Conservation (phyloP, 2,329 filamentous ascomycete species). For the Trichoderma pleuroti region DNA sequence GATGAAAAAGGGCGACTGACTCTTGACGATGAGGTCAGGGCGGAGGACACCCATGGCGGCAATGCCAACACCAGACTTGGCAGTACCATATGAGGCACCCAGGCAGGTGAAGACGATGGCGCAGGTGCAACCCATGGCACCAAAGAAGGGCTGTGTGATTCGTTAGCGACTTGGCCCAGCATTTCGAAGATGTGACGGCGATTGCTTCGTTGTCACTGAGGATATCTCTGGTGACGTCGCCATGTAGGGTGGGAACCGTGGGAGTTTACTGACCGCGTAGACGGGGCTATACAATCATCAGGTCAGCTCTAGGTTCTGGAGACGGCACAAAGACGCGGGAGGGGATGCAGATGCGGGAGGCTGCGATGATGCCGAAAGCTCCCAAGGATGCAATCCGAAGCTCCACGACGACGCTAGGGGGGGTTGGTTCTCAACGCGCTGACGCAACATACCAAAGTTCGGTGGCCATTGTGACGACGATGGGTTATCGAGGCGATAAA, state of each 20-base stretch:
- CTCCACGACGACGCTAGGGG: conserved; percentile 14
- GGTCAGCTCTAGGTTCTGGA: conserved; percentile 7
- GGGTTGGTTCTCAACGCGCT: conserved; percentile 18
- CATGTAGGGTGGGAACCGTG: neutral
- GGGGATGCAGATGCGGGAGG: neutral
- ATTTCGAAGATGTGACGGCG: neutral
- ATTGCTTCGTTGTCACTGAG: neutral
- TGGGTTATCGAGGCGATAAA: conserved; percentile 2
- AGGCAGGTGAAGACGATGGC: conserved; percentile 53
- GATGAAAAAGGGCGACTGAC: conserved; percentile 3
- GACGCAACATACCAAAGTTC: conserved; percentile 23
- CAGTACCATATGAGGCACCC: conserved; percentile 44
- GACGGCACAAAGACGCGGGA: neutral
- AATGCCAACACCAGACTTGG: conserved; percentile 42
- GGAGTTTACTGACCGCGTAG: conserved; percentile 20
- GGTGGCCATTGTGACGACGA: conserved; percentile 18
- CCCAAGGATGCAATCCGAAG: conserved; percentile 18
- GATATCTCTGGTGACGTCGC: conserved; percentile 19
- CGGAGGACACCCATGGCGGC: conserved; percentile 43
- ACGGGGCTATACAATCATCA: conserved; percentile 17
- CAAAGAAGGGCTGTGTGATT: conserved; percentile 38
- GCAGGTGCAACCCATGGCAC: conserved; percentile 39
- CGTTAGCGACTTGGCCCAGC: conserved; percentile 4
- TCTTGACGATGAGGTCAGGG: conserved; percentile 44
- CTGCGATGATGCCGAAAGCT: conserved; percentile 19